Conservation (phyloP, 345 rosid genomes). For the Brassica rapa region DNA sequence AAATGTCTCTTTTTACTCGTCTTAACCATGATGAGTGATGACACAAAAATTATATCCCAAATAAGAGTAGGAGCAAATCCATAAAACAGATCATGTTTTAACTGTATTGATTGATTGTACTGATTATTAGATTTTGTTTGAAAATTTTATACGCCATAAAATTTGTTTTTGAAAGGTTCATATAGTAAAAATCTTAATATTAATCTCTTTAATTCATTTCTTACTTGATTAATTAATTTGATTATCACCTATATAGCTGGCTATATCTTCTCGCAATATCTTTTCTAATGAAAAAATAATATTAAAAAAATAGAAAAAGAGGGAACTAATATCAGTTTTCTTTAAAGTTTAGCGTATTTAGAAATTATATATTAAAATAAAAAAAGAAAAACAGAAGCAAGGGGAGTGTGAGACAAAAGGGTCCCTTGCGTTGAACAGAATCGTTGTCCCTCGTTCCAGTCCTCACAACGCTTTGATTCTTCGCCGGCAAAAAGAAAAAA, state of each 20-base stretch:
- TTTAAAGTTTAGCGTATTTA: background rate
- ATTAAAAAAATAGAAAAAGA: too few relatives aligned
- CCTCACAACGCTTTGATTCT: constrained; percentile 15
- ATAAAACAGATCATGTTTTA: too few relatives aligned
- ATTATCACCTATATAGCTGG: background rate
- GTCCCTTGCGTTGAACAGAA: constrained; percentile 3
- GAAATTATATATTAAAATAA: background rate
- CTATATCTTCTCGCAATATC: too few relatives aligned
- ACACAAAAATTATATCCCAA: too few relatives aligned
- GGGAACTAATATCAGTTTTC: too few relatives aligned
- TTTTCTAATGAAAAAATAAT: too few relatives aligned
- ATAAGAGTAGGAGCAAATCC: too few relatives aligned
- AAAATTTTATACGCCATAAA: too few relatives aligned
- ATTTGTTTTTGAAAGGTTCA: background rate
- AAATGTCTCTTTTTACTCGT: too few relatives aligned
- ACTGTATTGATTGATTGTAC: too few relatives aligned
- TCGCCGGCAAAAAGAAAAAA: background rate
- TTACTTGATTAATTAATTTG: background rate
- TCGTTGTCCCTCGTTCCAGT: constrained; percentile 21
- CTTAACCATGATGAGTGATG: too few relatives aligned
- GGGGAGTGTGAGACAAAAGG: background rate
- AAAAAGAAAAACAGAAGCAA: background rate
- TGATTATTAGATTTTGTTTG: too few relatives aligned
- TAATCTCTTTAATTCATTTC: background rate
- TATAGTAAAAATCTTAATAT: background rate